These are phyloP conservation scores for Acrocalymma vagum DNA, from an alignment of 2,329 filamentous ascomycete species.

Conservation along the genomic window DNA sequence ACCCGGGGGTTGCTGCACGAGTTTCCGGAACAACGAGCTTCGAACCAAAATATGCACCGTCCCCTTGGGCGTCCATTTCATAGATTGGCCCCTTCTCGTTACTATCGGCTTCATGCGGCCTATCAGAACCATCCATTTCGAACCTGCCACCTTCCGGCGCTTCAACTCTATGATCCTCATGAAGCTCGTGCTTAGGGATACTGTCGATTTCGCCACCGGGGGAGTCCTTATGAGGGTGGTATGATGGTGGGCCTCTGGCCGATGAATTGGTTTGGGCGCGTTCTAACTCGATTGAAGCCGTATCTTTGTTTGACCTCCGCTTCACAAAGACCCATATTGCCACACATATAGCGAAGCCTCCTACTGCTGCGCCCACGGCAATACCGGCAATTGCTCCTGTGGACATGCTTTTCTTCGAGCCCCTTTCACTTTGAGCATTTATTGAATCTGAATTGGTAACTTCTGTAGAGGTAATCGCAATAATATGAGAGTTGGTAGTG, in stretches of 20 bases:
- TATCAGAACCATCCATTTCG: constrained; percentile 13
- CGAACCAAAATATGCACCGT: constrained; percentile 3
- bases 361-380: constrained; percentile 8
- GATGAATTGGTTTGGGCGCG: not conserved
- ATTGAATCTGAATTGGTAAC: not conserved
- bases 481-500: constrained; percentile 10
- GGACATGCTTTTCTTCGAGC: constrained; percentile 5
- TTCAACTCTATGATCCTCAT: constrained; percentile 15
- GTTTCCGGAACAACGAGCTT: constrained; percentile 10
- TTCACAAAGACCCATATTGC: constrained; percentile 7
- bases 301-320: not conserved
- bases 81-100: constrained; percentile 4
- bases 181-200: constrained; percentile 11
- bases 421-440: not conserved
- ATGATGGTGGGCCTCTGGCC: not conserved
- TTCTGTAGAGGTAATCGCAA: constrained; percentile 15
- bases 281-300: constrained; percentile 3
- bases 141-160: constrained; percentile 9
- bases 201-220: constrained; percentile 9
- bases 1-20: constrained; percentile 6
- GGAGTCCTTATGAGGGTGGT: constrained; percentile 2
- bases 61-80: constrained; percentile 18
- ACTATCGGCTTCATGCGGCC: constrained; percentile 9
- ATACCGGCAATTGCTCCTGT: constrained; percentile 16
- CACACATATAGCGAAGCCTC: constrained; percentile 1